phyloP scores from a whole-genome alignment of 129 eudicot species.

The Helichrysum umbraculigerum region DNA sequence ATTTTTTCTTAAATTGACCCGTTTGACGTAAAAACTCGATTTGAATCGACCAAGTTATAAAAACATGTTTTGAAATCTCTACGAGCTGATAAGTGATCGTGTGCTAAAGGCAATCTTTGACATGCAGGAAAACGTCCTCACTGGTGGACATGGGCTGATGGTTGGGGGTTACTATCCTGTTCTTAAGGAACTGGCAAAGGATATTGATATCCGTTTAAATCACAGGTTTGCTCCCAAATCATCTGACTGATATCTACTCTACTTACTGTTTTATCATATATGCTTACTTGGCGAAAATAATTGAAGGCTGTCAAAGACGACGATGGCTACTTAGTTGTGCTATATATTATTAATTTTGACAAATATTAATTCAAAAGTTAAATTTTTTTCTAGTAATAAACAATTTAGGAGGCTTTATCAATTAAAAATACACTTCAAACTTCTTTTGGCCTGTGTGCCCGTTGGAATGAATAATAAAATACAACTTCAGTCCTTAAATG shows the following conservation, averaged over 20 bases:
- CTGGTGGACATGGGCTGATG: constrained; percentile 99
- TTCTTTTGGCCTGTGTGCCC: too few species aligned
- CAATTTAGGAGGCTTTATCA: too few species aligned
- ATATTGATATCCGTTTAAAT: constrained; percentile 77
- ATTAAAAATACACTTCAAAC: too few species aligned
- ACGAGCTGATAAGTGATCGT: constrained; percentile 5
- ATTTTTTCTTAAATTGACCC: neutral
- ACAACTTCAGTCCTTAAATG: neutral
- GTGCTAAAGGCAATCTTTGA: constrained; percentile 19
- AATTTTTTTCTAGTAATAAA: too few species aligned
- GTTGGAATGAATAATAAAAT: too few species aligned
- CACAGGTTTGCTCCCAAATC: constrained; percentile 59
- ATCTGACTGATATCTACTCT: neutral
- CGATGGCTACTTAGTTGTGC: too few species aligned
- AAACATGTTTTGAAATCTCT: neutral
- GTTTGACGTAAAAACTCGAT: neutral
- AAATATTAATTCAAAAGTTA: too few species aligned
- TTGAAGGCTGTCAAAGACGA: neutral
- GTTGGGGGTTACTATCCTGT: constrained; percentile 87
- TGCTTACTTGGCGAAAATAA: neutral
- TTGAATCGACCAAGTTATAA: neutral
- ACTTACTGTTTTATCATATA: neutral
- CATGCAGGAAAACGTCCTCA: constrained; percentile 83
- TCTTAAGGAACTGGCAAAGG: constrained; percentile 75
- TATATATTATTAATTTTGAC: too few species aligned